Conservation (phyloP, 2,329 filamentous ascomycete genomes). For the Trichoderma asperellum region DNA sequence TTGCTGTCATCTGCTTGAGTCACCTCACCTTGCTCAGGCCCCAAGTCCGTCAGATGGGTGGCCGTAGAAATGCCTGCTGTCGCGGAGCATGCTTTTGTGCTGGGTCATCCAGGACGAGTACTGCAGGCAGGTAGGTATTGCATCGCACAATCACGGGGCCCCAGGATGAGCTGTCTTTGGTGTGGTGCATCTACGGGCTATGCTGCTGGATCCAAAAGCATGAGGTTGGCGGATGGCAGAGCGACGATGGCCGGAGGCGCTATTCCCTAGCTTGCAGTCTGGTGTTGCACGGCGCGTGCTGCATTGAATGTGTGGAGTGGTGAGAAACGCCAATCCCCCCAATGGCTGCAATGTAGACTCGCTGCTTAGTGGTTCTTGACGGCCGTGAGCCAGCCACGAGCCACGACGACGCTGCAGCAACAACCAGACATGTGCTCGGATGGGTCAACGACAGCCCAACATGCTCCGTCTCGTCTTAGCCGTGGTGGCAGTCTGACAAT, state of each 20-base stretch:
- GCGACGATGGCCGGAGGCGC: background rate
- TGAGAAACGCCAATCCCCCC: background rate
- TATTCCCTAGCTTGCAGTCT: background rate
- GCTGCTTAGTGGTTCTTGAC: background rate
- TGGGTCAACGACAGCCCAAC: slow-evolving; percentile 16
- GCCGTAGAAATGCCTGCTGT: background rate
- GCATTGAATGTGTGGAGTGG: slow-evolving; percentile 18
- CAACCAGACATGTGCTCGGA: slow-evolving; percentile 12
- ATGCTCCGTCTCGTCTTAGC: slow-evolving; percentile 14
- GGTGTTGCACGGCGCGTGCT: slow-evolving; percentile 21
- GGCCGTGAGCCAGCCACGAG: slow-evolving; percentile 8
- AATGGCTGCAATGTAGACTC: background rate
- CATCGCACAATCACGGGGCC: slow-evolving; percentile 13
- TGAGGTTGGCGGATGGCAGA: background rate
- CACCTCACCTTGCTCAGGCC: background rate
- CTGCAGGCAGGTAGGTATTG: background rate
- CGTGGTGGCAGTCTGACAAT: slow-evolving; percentile 25
- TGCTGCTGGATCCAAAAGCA: slow-evolving; percentile 10
- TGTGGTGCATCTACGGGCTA: slow-evolving; percentile 12
- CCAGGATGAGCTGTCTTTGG: background rate
- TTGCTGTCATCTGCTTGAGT: slow-evolving; percentile 3
- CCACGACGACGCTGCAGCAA: slow-evolving; percentile 2
- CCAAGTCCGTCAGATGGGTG: slow-evolving; percentile 7
- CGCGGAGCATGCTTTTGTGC: background rate
- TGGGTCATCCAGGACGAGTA: background rate